Percentiles rank a stretch among this genome's conserved stretches.
phyloP scores from a whole-genome alignment of 352 stramenopile genomes.

The Blastocystis sp. region DNA sequence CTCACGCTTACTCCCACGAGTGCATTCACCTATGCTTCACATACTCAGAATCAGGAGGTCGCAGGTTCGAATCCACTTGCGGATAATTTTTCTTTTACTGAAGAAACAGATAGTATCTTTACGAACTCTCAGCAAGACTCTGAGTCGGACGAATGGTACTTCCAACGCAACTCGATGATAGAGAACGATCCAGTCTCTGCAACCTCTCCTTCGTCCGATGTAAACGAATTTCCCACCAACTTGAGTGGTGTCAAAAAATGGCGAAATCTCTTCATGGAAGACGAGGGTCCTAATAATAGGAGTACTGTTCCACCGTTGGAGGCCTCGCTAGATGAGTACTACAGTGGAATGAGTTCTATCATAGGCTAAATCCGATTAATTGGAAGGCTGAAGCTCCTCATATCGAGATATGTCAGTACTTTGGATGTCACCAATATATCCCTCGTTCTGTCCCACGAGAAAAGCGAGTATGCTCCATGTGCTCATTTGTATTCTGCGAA shows the following conservation, averaged over 20 bases:
- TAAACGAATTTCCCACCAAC: not conserved
- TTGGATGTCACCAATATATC: not conserved
- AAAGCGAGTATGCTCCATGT: not conserved
- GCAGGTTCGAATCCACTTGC: too few species aligned
- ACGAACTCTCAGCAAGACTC: not conserved
- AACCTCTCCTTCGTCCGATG: not conserved
- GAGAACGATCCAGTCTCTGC: not conserved
- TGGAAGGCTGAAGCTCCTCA: not conserved
- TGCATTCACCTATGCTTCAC: not conserved
- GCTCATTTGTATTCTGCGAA: conserved; percentile 20
- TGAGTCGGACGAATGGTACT: not conserved
- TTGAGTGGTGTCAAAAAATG: not conserved
- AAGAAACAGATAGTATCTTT: not conserved
- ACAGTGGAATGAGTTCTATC: not conserved
- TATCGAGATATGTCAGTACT: conserved; percentile 5
- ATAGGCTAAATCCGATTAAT: not conserved
- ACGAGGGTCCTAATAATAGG: not conserved
- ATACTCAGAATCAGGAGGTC: not conserved
- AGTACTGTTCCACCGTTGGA: not conserved
- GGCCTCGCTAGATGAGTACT: not conserved
- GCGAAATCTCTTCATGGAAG: not conserved
- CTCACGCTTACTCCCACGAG: not conserved
- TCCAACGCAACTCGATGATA: not conserved
- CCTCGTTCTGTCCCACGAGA: not conserved
- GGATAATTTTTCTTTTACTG: not conserved